Base-by-base conservation (phyloP, 352 stramenopile genomes). In the Pythium oligandrum region DNA sequence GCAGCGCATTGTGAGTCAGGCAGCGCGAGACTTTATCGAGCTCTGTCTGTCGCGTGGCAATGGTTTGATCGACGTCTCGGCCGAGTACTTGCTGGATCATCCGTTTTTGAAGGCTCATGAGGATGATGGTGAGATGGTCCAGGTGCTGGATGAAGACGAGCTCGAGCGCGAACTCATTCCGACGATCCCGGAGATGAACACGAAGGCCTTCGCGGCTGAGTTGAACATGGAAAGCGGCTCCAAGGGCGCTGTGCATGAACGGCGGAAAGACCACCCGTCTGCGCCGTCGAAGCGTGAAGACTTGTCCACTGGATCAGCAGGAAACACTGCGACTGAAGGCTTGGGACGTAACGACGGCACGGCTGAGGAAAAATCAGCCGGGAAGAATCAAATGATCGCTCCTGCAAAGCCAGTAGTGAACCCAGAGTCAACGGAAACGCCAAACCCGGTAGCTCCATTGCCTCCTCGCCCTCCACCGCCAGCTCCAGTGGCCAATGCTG, bases 1-100 rank as follows among this genome's bases (percentile, higher is more conserved):
- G 7, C 73, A 88, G 51, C 75, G 83, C 32, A 79, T 93, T 32
- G 64, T 90, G 6, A 91, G 80, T 48, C 73, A 89, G 40, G 69
- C 78, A 6, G 83, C 83, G 5, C 63, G 68, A 7, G 83, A 93
- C 55, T 93, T 93, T 51, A 93, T 93, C 34, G 83, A 93, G 63
- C 56, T 93, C 9, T 93, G 83, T 57, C 48, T 93, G 10, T 91
- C 80, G 10, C 75, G 83, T 26, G 83, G 83, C 26, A 91, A 93
- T 51, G 83, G 83, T 4, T 46, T 86, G 3, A 66, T 93, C 42
- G 83, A 93, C 56, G 83, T 93, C 12, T 88, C 76, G n/a, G 81
- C 83, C 12, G 66, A 86, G 54, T 93, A 93, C 55, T 50, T 93
- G 51, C 62, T 91, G 33, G 51, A 76, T 47, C 81, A 91, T 33